phyloP scores from a whole-genome alignment of 2,329 filamentous ascomycete genomes.

The Paracorniculantispora psalliotae region DNA sequence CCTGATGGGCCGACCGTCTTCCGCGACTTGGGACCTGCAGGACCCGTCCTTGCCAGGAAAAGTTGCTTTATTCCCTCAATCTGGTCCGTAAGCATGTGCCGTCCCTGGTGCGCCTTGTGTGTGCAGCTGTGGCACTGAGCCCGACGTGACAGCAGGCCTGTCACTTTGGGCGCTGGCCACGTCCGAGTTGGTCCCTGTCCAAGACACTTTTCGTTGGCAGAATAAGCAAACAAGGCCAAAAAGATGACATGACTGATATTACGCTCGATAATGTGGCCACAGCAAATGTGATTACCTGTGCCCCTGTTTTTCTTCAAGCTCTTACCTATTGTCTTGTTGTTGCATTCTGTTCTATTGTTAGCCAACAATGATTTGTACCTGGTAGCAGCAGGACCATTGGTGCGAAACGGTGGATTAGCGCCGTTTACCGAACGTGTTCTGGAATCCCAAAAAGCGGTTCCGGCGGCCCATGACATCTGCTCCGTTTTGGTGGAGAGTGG shows the following conservation, averaged over 20 bases:
- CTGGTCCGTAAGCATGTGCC: not conserved
- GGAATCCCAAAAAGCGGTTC: slow-evolving; percentile 9
- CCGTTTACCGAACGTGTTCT: slow-evolving; percentile 12
- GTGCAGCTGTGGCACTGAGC: not conserved
- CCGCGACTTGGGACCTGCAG: slow-evolving; percentile 1
- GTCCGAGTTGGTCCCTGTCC: not conserved
- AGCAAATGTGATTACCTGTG: not conserved
- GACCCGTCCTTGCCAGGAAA: not conserved
- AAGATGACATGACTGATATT: not conserved
- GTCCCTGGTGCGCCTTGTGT: no score
- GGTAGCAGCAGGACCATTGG: not conserved
- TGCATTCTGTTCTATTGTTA: not conserved
- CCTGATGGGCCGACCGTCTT: not conserved
- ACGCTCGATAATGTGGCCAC: not conserved
- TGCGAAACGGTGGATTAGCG: slow-evolving; percentile 8
- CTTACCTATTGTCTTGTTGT: not conserved
- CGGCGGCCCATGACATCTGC: not conserved
- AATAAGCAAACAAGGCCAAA: not conserved
- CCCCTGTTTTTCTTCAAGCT: not conserved
- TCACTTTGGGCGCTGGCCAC: not conserved
- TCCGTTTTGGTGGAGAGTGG: slow-evolving; percentile 10
- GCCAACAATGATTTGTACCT: not conserved
- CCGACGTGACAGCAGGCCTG: not conserved
- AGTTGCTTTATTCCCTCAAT: not conserved
- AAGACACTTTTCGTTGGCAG: not conserved